phyloP scores from a whole-genome alignment of 768 basidiomycete species.

The Botryobasidium botryosum region DNA sequence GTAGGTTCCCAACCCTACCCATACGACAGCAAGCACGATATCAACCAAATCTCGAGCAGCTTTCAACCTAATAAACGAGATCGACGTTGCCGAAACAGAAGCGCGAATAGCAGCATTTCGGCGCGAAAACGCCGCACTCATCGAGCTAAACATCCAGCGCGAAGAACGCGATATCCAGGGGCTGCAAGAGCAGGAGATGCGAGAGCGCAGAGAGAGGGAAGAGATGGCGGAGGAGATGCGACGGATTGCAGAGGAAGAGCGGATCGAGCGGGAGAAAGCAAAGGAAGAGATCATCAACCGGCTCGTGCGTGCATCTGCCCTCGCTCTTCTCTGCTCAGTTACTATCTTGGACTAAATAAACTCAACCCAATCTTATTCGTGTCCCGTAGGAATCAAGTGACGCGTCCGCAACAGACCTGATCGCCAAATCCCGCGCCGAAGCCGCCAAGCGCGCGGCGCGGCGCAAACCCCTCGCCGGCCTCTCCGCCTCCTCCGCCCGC shows the following conservation, averaged over 20 bases:
- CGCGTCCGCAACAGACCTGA: conserved; percentile 40
- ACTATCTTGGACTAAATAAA: neutral
- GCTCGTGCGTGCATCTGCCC: conserved; percentile 34
- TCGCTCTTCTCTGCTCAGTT: neutral
- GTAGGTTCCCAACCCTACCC: conserved; percentile 26
- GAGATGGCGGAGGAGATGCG: conserved; percentile 46
- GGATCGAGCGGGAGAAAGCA: conserved; percentile 56
- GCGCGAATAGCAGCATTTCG: conserved; percentile 63
- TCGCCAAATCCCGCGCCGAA: conserved; percentile 50
- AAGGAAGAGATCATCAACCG: conserved; percentile 62
- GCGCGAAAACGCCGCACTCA: conserved; percentile 63
- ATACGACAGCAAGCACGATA: conserved; percentile 6
- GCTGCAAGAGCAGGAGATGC: conserved; percentile 64
- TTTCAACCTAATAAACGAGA: conserved; percentile 87
- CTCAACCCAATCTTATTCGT: neutral
- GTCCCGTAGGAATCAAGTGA: conserved; percentile 27
- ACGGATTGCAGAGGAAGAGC: conserved; percentile 56
- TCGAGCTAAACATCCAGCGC: conserved; percentile 67
- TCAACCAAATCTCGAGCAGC: conserved; percentile 29
- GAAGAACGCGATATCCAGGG: conserved; percentile 60
- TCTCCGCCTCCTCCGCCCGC: neutral
- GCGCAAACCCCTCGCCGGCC: neutral
- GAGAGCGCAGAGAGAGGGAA: conserved; percentile 55
- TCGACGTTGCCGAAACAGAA: conserved; percentile 69
- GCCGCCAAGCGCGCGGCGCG: conserved; percentile 26